These are phyloP conservation scores for Desmodesmus armatus DNA, from an alignment of 139 green algal species.

Conservation along the genomic window DNA sequence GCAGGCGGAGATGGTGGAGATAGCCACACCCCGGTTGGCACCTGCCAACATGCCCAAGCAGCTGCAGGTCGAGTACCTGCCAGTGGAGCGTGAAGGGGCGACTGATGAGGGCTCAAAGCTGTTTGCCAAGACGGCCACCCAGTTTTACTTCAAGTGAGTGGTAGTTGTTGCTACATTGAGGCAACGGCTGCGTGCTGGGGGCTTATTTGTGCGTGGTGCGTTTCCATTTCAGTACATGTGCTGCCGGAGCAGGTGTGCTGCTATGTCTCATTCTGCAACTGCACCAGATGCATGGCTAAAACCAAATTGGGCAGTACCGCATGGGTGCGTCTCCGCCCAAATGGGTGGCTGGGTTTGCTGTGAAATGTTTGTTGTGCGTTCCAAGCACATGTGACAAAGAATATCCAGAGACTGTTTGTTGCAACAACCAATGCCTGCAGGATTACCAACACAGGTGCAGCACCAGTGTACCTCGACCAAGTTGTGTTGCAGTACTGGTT, in stretches of 20 bases:
- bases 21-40: neutral
- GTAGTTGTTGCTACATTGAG: neutral
- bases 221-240: neutral
- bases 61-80: slow-evolving; percentile 68
- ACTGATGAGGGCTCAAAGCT: slow-evolving; percentile 25
- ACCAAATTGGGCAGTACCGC: no score
- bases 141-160: slow-evolving; percentile 74
- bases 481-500: slow-evolving; percentile 76
- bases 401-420: no score
- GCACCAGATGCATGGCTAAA: neutral
- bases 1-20: neutral
- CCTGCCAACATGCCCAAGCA: slow-evolving; percentile 10
- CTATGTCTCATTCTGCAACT: neutral
- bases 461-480: slow-evolving; percentile 41
- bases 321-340: no score
- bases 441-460: slow-evolving; percentile 57
- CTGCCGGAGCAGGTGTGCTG: neutral
- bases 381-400: no score
- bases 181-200: neutral
- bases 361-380: neutral
- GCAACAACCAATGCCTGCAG: slow-evolving; percentile 39
- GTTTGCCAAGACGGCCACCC: slow-evolving; percentile 60
- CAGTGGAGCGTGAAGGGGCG: slow-evolving; percentile 54
- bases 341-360: neutral
- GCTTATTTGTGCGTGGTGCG: neutral